Evolutionary conservation across 1,284 basidiomycete genomes (phyloP), one percentile per base, ranked within the genome.

Genomic region (Fomes fomentarius): DNA sequence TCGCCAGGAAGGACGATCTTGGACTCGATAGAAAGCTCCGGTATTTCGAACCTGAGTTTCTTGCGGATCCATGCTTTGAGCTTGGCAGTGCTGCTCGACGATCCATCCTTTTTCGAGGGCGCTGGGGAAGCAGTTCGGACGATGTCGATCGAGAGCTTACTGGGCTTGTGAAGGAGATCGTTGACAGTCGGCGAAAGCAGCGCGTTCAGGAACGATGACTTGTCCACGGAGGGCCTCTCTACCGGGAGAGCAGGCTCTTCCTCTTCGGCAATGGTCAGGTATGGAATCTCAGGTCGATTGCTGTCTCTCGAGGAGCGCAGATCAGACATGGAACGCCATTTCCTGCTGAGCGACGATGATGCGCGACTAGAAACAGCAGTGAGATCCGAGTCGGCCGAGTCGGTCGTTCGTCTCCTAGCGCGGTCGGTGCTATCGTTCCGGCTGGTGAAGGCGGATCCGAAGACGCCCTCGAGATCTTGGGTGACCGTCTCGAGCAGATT

Each of bases 41-140:
- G 66, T 25, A 76, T 56, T 35, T 71, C 76, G 17, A 69, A 58
- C 12, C 70, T 64, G 33, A 85, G 73, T 60, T 85, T 84, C 58
- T 79, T 81, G 68, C 77, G 83, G 63, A 85, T 69, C 87, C 87
- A 89, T 4, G 79, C 75, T 57, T 81, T 85, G 48, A 89, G 67
- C 61, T 75, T 79, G 43, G 78, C 74, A 3, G 79, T 70, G 10
- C 77, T 62, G 7, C 62, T 67, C 28, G 55, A 30, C 7, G 54
- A 47, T 3, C 39, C 39, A 9, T 62, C 63, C 43, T 63, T 65
- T 45, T 60, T 60, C 17, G 40, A 45, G 17, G 50, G 54, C 14
- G 44, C 41, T 3, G 59, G 59, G 5, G 58, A 59, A 2, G 52
- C 39, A 6, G 53, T 57, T 15, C 50, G 55, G 19, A 33, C 51